Base-by-base conservation (phyloP, 2,329 filamentous ascomycete genomes). In the Amesomyces nigricolor region DNA sequence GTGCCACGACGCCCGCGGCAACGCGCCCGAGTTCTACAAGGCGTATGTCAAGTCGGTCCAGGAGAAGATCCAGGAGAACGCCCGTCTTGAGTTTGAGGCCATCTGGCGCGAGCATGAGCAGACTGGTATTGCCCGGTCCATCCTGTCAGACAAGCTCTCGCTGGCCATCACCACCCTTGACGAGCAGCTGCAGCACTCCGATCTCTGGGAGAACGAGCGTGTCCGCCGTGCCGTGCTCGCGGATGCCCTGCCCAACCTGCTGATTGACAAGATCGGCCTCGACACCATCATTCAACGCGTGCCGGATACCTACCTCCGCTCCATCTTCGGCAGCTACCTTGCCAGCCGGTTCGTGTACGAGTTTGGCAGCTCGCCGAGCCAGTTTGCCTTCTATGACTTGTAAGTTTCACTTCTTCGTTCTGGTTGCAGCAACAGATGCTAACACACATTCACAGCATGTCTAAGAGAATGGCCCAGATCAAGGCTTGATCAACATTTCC, bases 361-460 rank as follows among this genome's bases (percentile, higher is more conserved):
- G 71, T 94, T 92, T 70, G 94, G 94, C 66, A 91, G 91, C 70
- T 86, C 83, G 63, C 91, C 94, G 5, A 94, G 87, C 76, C 92
- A 96, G 67, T 97, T 99, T 76, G 91, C 92, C 39, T 99, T 99
- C 79, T 99, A 95, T 73, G 90, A 95, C 70, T 99, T 97, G 88
- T 91, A 76, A 83, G 88, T 87, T 58, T 46, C 56, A 44, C 30
- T 35, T 47, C 50, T 13, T 10, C 11, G 10, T 9, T 10, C 6
- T 19, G 4, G 10, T 10, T 4, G n/a, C 26, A 40, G 16, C 5
- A 32, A 16, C 6, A 3, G 9, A 19, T 37, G 44, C 57, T 59
- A 51, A 59, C 51, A 10, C 10, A 26, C 5, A 4, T 46, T 11
- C 11, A 44, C 14, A 59, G 57, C 44, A 59, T 59, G 57, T 56